Evolutionary conservation across 257 asterid species (phyloP).

Genomic region (Galeopsis tetrahit): DNA sequence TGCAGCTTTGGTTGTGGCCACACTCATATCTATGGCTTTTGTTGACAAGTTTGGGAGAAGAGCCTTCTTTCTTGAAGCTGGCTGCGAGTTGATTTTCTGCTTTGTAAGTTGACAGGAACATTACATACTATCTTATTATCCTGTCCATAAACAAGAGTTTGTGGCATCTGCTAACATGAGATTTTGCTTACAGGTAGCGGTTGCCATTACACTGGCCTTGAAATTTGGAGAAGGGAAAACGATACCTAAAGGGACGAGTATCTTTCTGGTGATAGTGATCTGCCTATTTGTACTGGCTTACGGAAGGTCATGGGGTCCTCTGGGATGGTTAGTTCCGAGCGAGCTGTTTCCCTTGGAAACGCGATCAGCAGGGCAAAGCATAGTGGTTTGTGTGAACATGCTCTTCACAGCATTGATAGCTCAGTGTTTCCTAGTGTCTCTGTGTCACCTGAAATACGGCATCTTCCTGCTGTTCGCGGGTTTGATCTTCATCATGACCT

Average conservation of each 20-base stretch:
- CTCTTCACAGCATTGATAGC: slow-evolving; percentile 86
- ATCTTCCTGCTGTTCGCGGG: slow-evolving; percentile 74
- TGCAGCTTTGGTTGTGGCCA: slow-evolving; percentile 63
- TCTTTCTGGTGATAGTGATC: slow-evolving; percentile 60
- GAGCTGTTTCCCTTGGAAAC: slow-evolving; percentile 87
- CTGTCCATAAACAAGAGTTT: no score
- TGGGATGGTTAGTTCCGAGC: slow-evolving; percentile 90
- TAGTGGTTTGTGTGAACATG: slow-evolving; percentile 89
- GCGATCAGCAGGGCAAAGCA: slow-evolving; percentile 84
- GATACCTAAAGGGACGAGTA: slow-evolving; percentile 52
- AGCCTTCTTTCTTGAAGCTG: slow-evolving; percentile 81
- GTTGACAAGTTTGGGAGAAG: slow-evolving; percentile 87
- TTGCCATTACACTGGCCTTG: slow-evolving; percentile 67
- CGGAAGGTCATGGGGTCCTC: slow-evolving; percentile 88
- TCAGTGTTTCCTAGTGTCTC: slow-evolving; percentile 70
- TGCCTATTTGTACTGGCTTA: slow-evolving; percentile 68
- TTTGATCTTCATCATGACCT: slow-evolving; percentile 63
- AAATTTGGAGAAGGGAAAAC: slow-evolving; percentile 68
- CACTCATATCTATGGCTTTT: slow-evolving; percentile 70
- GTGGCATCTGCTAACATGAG: not conserved
- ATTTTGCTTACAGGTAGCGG: slow-evolving; percentile 51
- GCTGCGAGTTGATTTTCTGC: slow-evolving; percentile 68
- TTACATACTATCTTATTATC: no score
- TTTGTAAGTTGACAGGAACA: slow-evolving; percentile 41
- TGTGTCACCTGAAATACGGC: slow-evolving; percentile 80